Conservation (phyloP, 805 yeast species). For the Limtongia smithiae region DNA sequence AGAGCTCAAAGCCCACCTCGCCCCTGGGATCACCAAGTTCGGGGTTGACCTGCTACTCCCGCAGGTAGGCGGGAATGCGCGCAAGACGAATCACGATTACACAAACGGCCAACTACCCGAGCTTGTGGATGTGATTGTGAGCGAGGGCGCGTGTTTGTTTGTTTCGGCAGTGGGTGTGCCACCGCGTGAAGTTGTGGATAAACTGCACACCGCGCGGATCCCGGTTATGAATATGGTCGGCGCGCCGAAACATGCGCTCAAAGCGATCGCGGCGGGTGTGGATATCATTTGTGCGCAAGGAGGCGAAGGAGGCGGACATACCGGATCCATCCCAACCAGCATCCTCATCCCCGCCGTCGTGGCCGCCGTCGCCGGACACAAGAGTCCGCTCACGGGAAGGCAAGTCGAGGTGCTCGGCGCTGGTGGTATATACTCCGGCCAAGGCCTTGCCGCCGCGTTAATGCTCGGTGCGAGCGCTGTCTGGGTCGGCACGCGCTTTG, state of each 20-base stretch:
- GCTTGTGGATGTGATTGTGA: conserved; percentile 30
- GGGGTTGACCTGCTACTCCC: conserved; percentile 33
- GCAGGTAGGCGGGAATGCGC: conserved; percentile 33
- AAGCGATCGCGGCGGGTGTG: conserved; percentile 32
- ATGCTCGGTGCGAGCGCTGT: conserved; percentile 31
- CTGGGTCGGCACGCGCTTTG: conserved; percentile 34
- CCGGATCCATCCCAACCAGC: conserved; percentile 31
- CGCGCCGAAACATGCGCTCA: conserved; percentile 30
- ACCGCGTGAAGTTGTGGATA: conserved; percentile 30
- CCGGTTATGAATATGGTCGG: conserved; percentile 35
- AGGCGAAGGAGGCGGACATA: conserved; percentile 36
- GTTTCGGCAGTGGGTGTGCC: conserved; percentile 34
- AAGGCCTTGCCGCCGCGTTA: conserved; percentile 32
- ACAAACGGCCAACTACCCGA: conserved; percentile 30
- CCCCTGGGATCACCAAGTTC: conserved; percentile 31
- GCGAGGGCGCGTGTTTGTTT: conserved; percentile 29
- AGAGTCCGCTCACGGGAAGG: conserved; percentile 30
- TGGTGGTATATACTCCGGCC: conserved; percentile 32
- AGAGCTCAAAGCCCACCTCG: conserved; percentile 27
- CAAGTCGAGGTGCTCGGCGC: conserved; percentile 33
- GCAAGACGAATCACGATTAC: conserved; percentile 33
- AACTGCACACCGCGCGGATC: conserved; percentile 30
- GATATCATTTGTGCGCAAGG: conserved; percentile 34
- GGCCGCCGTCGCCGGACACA: conserved; percentile 29
- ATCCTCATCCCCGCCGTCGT: conserved; percentile 33